Evolutionary conservation across 2,329 filamentous ascomycete species (phyloP).

Genomic region (Aspergillus sp.): DNA sequence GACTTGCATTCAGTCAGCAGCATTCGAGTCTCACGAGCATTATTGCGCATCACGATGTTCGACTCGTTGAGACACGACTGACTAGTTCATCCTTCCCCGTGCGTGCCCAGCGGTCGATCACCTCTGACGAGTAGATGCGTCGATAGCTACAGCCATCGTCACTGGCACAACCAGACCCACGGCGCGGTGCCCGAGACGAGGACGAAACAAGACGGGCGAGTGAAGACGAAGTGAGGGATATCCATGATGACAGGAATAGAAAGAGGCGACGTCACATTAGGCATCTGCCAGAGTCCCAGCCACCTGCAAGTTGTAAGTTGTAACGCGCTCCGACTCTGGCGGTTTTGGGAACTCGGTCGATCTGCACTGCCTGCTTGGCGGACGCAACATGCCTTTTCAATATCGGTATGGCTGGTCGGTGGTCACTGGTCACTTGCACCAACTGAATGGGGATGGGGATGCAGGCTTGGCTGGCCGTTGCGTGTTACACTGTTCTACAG

Average conservation of each 20-base stretch:
- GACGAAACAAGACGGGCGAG: too few relatives aligned
- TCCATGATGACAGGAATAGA: neutral
- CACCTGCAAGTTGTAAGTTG: neutral
- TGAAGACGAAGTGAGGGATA: neutral
- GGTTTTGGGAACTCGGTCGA: neutral
- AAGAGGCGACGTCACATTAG: neutral
- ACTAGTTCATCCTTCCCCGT: too few relatives aligned
- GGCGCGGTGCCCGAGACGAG: too few relatives aligned
- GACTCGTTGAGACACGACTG: too few relatives aligned
- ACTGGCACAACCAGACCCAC: too few relatives aligned
- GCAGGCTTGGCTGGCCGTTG: slow-evolving; percentile 1
- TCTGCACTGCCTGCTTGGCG: neutral
- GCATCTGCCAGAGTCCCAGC: neutral
- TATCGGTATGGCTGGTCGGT: neutral
- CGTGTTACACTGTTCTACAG: neutral
- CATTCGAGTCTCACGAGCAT: neutral
- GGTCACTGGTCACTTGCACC: neutral
- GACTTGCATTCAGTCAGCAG: neutral
- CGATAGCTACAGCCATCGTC: too few relatives aligned
- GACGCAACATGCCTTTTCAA: neutral
- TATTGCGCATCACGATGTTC: too few relatives aligned
- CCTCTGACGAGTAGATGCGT: too few relatives aligned
- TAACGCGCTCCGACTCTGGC: neutral
- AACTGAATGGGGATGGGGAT: neutral
- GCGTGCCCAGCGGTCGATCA: too few relatives aligned